A percentile compares a stretch with the other conserved stretches of the same genome.
Conservation (phyloP, 176 grass and related monocot species). For the Paspalum notatum region DNA sequence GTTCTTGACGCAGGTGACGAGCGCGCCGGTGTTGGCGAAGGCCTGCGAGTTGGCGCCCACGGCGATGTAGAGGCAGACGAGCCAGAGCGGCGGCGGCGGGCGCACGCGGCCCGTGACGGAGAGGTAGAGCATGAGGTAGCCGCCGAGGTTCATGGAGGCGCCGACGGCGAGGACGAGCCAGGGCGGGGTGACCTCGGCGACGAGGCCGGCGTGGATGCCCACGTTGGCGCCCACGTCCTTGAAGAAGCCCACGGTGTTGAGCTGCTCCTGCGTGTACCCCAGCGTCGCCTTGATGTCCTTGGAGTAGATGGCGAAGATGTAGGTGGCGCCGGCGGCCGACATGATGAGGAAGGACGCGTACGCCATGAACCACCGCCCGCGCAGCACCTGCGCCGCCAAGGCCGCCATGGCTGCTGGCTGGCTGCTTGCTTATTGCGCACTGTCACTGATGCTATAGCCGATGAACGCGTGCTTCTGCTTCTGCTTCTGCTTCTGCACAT, state of each 20-base stretch:
- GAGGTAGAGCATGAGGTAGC: constrained; percentile 72
- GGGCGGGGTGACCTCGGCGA: constrained; percentile 45
- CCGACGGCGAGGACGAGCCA: constrained; percentile 58
- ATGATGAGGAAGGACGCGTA: constrained; percentile 66
- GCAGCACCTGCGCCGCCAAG: constrained; percentile 23
- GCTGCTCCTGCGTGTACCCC: constrained; percentile 60
- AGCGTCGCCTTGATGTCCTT: constrained; percentile 65
- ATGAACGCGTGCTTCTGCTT: no score
- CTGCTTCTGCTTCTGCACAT: no score
- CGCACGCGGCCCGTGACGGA: constrained; percentile 38
- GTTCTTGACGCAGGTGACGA: constrained; percentile 82
- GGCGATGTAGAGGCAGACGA: constrained; percentile 79
- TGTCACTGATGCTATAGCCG: no score
- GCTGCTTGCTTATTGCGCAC: background rate
- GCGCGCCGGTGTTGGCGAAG: constrained; percentile 79
- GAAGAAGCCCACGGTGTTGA: constrained; percentile 69
- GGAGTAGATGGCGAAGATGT: constrained; percentile 75
- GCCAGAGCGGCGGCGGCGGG: constrained; percentile 39
- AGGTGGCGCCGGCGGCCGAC: constrained; percentile 41
- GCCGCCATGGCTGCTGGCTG: background rate
- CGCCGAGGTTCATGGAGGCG: constrained; percentile 57
- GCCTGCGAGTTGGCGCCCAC: constrained; percentile 85
- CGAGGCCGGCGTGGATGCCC: constrained; percentile 56
- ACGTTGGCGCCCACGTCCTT: constrained; percentile 67
- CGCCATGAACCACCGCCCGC: constrained; percentile 50